A percentile compares a stretch with the other conserved stretches of the same genome.
Conservation (phyloP, 2,329 filamentous ascomycete genomes). For the Paecilomyces formosus region DNA sequence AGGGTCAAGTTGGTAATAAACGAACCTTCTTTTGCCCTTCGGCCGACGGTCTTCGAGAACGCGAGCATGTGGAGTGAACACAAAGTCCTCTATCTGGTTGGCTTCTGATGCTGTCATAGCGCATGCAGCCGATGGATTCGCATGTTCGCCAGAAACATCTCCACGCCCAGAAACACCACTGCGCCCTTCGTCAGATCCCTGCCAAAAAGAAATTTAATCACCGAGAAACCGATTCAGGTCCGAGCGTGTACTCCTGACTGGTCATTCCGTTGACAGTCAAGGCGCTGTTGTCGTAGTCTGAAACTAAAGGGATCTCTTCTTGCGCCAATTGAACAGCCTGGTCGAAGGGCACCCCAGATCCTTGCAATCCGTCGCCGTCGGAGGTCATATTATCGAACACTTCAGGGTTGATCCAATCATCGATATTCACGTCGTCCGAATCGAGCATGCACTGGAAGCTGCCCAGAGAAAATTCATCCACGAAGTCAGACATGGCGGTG, state of each 20-base stretch:
- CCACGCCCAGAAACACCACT: too few species aligned
- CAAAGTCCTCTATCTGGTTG: not conserved
- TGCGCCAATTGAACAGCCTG: not conserved
- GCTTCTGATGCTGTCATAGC: too few species aligned
- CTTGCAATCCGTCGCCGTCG: not conserved
- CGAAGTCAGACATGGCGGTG: not conserved
- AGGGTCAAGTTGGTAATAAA: not conserved
- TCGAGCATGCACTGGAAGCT: not conserved
- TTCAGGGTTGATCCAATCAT: not conserved
- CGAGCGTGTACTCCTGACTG: not conserved
- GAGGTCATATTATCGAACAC: not conserved
- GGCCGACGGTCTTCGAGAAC: not conserved
- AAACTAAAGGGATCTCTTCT: not conserved
- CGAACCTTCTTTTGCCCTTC: not conserved
- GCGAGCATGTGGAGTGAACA: not conserved
- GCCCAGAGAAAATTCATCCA: not conserved
- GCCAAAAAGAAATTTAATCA: not conserved
- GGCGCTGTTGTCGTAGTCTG: not conserved
- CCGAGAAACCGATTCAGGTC: not conserved
- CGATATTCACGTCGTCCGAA: not conserved
- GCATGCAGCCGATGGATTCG: too few species aligned
- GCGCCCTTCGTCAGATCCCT: not conserved
- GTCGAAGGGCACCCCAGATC: not conserved
- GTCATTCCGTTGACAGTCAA: not conserved
- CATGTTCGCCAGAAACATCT: too few species aligned